Base-by-base conservation (phyloP, 2,329 filamentous ascomycete species). In the Scopulariopsis brevicaulis region DNA sequence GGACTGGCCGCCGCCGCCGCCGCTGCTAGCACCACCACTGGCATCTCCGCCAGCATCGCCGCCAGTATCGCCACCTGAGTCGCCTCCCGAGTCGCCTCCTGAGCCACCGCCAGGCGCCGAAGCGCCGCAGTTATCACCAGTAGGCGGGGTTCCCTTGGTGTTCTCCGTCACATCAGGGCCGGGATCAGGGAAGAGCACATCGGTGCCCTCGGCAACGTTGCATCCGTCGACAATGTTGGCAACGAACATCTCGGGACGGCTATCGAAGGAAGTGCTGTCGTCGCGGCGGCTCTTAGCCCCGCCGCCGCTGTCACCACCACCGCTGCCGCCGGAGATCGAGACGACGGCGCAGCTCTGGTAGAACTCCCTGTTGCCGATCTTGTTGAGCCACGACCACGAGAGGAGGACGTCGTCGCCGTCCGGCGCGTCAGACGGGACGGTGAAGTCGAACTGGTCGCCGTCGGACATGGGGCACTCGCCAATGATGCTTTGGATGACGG, bases 291-390 rank as follows among this genome's bases (percentile, higher is more conserved):
- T 61, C 12, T 63, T 64, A 58, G 67, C 66, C 54, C 70, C 69
- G 7, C 43, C 43, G n/a, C 43, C 70, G 58, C n/a, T n/a, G 15
- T 6, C 15, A 54, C 70, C 43, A 22, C 43, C 70, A 58, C n/a
- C 40, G 15, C 15, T 7, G 40, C 40, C 40, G 32, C 71, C 70
- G 58, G 68, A 71, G 67, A 91, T 84, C 61, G 80, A 82, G 64
- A 92, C 80, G 56, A 81, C 77, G 8, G 89, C 88, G 67, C 89
- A 94, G 73, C 90, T 90, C 86, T 90, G 90, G 79, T 94, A 94
- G 81, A 88, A 89, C 69, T 93, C 89, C 54, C 89, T 80, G 72
- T 91, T 91, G 28, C 89, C 88, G 48, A 87, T 71, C 62, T 83
- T 75, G 75, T 90, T 90, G 73, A 88, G 86, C 86, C 86, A 89